phyloP scores from a whole-genome alignment of 2,329 filamentous ascomycete genomes.

The Xylaria hypoxylon region DNA sequence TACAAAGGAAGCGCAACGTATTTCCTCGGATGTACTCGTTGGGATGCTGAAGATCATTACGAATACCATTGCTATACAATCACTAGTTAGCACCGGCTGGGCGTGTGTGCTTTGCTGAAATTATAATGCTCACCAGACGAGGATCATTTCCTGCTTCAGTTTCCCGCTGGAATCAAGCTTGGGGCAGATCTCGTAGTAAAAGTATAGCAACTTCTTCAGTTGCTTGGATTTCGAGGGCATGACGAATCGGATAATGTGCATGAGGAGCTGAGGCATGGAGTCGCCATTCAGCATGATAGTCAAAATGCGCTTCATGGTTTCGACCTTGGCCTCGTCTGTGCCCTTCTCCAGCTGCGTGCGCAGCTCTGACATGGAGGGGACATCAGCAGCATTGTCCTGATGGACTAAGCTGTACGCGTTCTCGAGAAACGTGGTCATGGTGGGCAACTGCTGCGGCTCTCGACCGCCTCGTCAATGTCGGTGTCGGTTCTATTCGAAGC shows the following conservation, averaged over 20 bases:
- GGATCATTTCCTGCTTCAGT: constrained; percentile 99
- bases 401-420: constrained; percentile 97
- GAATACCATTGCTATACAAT: constrained; percentile 85
- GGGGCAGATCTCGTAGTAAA: constrained; percentile 99
- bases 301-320: constrained; percentile 96
- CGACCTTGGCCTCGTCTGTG: constrained; percentile 90
- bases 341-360: constrained; percentile 94
- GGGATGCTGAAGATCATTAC: constrained; percentile 95
- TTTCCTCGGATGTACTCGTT: constrained; percentile 99
- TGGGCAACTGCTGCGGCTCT: constrained; percentile 53
- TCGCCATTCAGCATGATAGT: constrained; percentile 99
- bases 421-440: constrained; percentile 94
- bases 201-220: constrained; percentile 97
- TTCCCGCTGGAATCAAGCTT: constrained; percentile 94
- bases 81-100: constrained; percentile 29
- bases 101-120: background rate
- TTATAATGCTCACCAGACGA: constrained; percentile 80
- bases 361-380: constrained; percentile 89
- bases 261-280: constrained; percentile 92
- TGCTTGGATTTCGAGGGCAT: constrained; percentile 98
- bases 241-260: constrained; percentile 99
- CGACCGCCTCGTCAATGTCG: constrained; percentile 45
- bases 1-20: constrained; percentile 97
- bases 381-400: constrained; percentile 95
- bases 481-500: constrained; percentile 24